Conservation (phyloP, 2,329 filamentous ascomycete species). For the Dactylonectria estremocensis region DNA sequence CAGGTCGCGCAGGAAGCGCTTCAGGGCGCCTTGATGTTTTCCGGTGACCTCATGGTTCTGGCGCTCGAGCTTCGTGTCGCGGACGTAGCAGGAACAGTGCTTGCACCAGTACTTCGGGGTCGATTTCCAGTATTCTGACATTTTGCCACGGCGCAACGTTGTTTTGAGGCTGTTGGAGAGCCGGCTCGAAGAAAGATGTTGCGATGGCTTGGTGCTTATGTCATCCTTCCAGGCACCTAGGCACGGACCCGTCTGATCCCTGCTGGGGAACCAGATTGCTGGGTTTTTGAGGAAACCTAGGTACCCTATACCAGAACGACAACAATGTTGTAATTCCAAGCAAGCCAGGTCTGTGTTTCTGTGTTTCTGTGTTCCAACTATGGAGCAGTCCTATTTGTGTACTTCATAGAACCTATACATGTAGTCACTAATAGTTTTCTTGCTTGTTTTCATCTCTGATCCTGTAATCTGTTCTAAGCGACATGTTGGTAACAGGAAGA, state of each 20-base stretch:
- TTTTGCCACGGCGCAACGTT: slow-evolving; percentile 55
- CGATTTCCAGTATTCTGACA: slow-evolving; percentile 99
- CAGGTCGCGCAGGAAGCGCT: slow-evolving; percentile 90
- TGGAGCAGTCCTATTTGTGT: too few species aligned
- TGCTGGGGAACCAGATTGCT: background rate
- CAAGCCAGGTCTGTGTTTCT: too few species aligned
- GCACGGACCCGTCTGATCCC: slow-evolving; percentile 16
- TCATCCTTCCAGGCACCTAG: slow-evolving; percentile 13
- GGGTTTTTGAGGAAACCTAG: background rate
- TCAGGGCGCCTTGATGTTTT: slow-evolving; percentile 88
- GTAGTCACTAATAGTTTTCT: too few species aligned
- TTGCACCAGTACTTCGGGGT: slow-evolving; percentile 99
- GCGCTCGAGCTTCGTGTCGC: slow-evolving; percentile 92
- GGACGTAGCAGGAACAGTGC: slow-evolving; percentile 90
- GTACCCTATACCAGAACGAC: background rate
- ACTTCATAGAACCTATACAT: too few species aligned
- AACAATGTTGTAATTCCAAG: background rate
- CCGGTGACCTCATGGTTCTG: slow-evolving; percentile 90
- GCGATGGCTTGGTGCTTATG: slow-evolving; percentile 33
- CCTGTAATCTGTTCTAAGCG: too few species aligned
- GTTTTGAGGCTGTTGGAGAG: slow-evolving; percentile 3
- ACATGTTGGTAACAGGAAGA: too few species aligned
- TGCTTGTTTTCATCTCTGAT: too few species aligned
- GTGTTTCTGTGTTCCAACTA: too few species aligned
- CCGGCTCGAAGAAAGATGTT: slow-evolving; percentile 17